Percentiles rank a stretch among this genome's conserved stretches.
phyloP scores from a whole-genome alignment of 1,284 basidiomycete species.

The Fomes fomentarius region DNA sequence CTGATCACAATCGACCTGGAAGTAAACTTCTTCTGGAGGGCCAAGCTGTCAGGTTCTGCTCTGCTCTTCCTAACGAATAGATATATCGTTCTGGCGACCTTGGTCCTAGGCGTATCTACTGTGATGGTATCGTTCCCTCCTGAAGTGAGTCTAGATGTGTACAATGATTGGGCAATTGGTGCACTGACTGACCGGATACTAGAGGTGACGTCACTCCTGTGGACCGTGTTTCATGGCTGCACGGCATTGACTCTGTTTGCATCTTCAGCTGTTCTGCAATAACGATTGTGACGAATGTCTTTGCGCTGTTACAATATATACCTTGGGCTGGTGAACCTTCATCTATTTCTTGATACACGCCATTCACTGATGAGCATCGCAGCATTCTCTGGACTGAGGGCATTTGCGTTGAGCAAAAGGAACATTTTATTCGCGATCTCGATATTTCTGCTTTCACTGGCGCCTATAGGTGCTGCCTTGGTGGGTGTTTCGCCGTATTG shows the following conservation, averaged over 20 bases:
- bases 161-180: too few species aligned
- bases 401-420: not conserved
- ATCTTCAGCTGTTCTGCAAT: not conserved
- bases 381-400: constrained; percentile 1
- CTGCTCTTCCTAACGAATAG: constrained; percentile 3
- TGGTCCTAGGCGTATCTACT: not conserved
- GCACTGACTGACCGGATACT: too few species aligned
- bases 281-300: not conserved
- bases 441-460: not conserved
- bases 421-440: not conserved
- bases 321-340: constrained; percentile 2
- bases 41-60: not conserved
- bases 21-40: constrained; percentile 5
- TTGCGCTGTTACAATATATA: constrained; percentile 2
- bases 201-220: too few species aligned
- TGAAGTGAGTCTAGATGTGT: not conserved
- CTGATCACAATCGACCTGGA: not conserved
- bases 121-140: not conserved
- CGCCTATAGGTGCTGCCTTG: not conserved
- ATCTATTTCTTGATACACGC: not conserved
- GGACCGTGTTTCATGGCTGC: too few species aligned
- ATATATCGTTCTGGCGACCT: constrained; percentile 2
- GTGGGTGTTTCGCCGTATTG: not conserved
- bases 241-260: not conserved
- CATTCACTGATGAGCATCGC: not conserved